Conservation (phyloP, 345 rosid species). For the Melaleuca quinquenervia region DNA sequence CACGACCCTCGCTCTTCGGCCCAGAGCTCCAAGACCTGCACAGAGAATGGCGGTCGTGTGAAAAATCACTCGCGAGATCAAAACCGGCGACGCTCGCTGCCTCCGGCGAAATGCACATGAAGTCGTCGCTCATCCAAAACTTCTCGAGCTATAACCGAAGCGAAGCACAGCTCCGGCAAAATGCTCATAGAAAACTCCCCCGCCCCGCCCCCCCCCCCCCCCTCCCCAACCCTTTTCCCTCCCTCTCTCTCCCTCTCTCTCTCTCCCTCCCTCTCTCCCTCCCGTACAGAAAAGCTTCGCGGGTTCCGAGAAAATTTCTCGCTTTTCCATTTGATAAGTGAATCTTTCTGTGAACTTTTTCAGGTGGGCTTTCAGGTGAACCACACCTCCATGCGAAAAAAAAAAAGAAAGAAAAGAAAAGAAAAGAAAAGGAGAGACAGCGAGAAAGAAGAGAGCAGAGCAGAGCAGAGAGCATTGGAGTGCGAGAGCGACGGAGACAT, state of each 20-base stretch:
- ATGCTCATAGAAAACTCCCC: neutral
- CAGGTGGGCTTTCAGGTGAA: neutral
- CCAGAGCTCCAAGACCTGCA: neutral
- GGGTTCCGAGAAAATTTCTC: neutral
- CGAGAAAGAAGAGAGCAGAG: slow-evolving; percentile 2
- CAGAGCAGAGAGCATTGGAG: slow-evolving; percentile 22
- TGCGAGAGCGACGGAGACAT: slow-evolving; percentile 22
- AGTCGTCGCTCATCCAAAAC: neutral
- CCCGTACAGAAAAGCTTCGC: neutral
- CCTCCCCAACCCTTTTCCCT: no score
- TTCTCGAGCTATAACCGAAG: neutral
- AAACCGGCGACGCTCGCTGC: neutral
- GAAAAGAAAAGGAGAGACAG: slow-evolving; percentile 6
- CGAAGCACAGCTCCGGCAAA: neutral
- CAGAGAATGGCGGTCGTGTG: neutral
- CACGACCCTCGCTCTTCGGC: neutral
- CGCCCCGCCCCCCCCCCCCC: no score
- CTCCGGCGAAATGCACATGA: neutral
- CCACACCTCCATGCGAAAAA: neutral
- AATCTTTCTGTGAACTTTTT: neutral
- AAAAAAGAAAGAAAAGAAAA: neutral
- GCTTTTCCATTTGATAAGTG: neutral
- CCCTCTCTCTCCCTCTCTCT: neutral
- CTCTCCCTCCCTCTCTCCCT: neutral
- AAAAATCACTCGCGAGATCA: neutral